Percentiles rank a stretch among this genome's conserved stretches.
These are phyloP conservation scores for Striga asiatica DNA, from an alignment of 257 asterid species.

Conservation along the genomic window DNA sequence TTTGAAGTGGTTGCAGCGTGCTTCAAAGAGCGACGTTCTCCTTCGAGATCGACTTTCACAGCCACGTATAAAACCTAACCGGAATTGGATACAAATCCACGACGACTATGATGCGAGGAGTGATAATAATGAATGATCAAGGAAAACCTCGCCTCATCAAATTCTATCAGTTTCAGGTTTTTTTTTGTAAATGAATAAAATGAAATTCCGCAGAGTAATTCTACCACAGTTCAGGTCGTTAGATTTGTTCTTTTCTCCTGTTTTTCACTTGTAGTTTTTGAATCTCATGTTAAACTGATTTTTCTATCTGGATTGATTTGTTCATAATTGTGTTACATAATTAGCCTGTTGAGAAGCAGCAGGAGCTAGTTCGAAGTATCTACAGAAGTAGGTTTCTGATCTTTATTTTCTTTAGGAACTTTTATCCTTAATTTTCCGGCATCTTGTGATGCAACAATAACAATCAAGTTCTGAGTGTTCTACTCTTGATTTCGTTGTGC, in stretches of 20 bases:
- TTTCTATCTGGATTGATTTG: not conserved
- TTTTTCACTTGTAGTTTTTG: no score
- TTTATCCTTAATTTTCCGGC: not conserved
- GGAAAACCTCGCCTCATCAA: slow-evolving; percentile 95
- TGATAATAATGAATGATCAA: slow-evolving; percentile 78
- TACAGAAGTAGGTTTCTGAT: slow-evolving; percentile 47
- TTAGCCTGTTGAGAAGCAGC: slow-evolving; percentile 94
- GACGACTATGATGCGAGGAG: slow-evolving; percentile 68
- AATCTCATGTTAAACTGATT: no score
- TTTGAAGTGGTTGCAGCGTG: no score
- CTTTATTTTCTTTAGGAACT: not conserved
- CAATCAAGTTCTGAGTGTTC: not conserved
- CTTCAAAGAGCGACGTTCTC: no score
- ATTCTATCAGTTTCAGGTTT: slow-evolving; percentile 72
- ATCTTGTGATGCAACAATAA: not conserved
- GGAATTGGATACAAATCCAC: slow-evolving; percentile 11
- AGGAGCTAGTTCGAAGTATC: slow-evolving; percentile 66
- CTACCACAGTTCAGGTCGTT: not conserved
- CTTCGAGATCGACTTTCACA: no score
- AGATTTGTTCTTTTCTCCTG: not conserved
- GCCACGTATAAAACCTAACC: no score
- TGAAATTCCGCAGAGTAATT: not conserved
- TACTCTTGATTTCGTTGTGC: slow-evolving; percentile 5
- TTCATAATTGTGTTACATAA: slow-evolving; percentile 13
- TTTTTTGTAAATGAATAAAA: no score